Evolutionary conservation across 2,329 filamentous ascomycete species (phyloP).

Genomic region (Neofusicoccum ribis): DNA sequence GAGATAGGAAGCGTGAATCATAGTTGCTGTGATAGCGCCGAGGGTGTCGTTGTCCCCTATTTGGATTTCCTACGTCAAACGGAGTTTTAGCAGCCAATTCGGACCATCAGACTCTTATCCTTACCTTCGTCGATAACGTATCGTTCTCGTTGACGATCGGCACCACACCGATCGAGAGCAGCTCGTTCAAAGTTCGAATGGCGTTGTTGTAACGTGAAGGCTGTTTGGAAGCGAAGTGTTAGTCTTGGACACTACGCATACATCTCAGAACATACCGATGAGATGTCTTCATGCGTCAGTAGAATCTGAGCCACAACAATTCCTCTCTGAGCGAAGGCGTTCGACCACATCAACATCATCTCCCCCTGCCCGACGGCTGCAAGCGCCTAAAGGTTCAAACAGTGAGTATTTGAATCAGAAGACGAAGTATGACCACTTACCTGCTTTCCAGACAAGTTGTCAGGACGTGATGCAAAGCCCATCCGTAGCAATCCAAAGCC

Average conservation of each 20-base stretch:
- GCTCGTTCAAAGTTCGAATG: neutral
- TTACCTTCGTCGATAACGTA: neutral
- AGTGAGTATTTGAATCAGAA: neutral
- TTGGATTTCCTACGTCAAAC: neutral
- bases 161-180: neutral
- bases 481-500: neutral
- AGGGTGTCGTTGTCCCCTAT: constrained; percentile 1
- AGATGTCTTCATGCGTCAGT: constrained; percentile 1
- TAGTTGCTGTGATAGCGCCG: neutral
- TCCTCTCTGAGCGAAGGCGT: neutral
- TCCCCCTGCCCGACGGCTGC: neutral
- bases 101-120: neutral
- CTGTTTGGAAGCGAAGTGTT: neutral
- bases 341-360: constrained; percentile 3
- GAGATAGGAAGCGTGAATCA: neutral
- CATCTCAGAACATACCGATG: neutral
- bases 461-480: neutral
- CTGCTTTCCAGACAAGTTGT: constrained; percentile 1
- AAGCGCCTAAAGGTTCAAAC: neutral
- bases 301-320: neutral
- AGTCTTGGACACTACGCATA: neutral
- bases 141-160: neutral
- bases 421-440: neutral
- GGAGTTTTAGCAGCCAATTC: neutral
- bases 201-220: neutral